Evolutionary conservation across 768 basidiomycete species (phyloP).

Genomic region (Trametes sanguinea): DNA sequence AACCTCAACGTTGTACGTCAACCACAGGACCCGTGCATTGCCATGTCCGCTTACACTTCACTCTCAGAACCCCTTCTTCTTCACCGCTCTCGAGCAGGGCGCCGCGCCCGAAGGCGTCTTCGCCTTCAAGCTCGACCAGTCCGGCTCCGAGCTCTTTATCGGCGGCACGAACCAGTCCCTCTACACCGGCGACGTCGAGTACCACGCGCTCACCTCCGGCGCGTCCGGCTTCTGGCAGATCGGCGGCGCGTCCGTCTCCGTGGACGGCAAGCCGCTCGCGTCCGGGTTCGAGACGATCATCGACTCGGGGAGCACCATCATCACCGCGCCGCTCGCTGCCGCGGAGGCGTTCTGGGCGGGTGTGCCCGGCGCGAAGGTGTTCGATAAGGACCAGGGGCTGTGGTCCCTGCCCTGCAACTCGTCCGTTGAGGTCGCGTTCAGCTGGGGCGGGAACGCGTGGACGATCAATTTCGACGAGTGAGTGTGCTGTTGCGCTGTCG

Average conservation of each 20-base stretch:
- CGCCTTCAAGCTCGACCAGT: slow-evolving; percentile 47
- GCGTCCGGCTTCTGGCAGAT: slow-evolving; percentile 33
- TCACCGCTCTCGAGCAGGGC: slow-evolving; percentile 44
- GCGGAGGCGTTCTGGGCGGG: slow-evolving; percentile 30
- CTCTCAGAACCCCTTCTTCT: slow-evolving; percentile 32
- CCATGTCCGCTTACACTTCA: slow-evolving; percentile 1
- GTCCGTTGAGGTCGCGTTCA: slow-evolving; percentile 20
- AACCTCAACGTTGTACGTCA: slow-evolving; percentile 13
- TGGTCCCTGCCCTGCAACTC: slow-evolving; percentile 23
- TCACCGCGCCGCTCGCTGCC: slow-evolving; percentile 26
- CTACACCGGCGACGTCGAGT: slow-evolving; percentile 46
- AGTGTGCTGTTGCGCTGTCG: neutral
- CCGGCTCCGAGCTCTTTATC: slow-evolving; percentile 53
- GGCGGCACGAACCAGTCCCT: slow-evolving; percentile 51
- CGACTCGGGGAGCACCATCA: slow-evolving; percentile 34
- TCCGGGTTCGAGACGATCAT: slow-evolving; percentile 25
- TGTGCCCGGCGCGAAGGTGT: slow-evolving; percentile 30
- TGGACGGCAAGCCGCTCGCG: slow-evolving; percentile 23
- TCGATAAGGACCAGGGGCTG: slow-evolving; percentile 8
- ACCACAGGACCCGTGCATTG: too few species aligned
- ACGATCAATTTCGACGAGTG: slow-evolving; percentile 15
- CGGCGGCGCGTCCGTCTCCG: slow-evolving; percentile 27
- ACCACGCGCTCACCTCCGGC: slow-evolving; percentile 21
- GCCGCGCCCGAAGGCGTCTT: slow-evolving; percentile 42
- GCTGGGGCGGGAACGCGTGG: slow-evolving; percentile 25